Conservation (phyloP, 2,329 filamentous ascomycete genomes). For the Fusarium hainanense region DNA sequence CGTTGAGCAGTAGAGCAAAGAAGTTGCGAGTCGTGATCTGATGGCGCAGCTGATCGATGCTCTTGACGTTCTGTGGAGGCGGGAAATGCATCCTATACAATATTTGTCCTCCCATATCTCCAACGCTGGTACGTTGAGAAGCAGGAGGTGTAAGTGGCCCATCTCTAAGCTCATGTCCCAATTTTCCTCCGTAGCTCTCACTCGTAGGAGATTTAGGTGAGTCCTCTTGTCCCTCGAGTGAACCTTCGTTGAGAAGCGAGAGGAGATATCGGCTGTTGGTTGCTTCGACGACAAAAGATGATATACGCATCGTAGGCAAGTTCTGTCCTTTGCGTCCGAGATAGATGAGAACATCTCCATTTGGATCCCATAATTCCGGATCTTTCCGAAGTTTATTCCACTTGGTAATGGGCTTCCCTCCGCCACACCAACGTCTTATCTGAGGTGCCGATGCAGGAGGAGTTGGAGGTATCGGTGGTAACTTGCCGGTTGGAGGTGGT, state of each 20-base stretch:
- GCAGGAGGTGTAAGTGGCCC: slow-evolving; percentile 49
- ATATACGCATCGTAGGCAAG: slow-evolving; percentile 65
- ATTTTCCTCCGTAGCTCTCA: slow-evolving; percentile 54
- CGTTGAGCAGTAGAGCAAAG: slow-evolving; percentile 72
- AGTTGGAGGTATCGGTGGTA: slow-evolving; percentile 55
- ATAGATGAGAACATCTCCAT: slow-evolving; percentile 69
- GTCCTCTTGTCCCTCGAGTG: slow-evolving; percentile 55
- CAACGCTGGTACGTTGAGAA: slow-evolving; percentile 54
- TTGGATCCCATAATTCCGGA: slow-evolving; percentile 69
- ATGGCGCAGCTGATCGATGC: slow-evolving; percentile 63
- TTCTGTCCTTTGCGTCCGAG: slow-evolving; percentile 61
- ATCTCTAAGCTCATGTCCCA: slow-evolving; percentile 19
- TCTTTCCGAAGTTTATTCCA: slow-evolving; percentile 71
- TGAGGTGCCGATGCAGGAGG: slow-evolving; percentile 45
- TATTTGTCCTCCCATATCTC: slow-evolving; percentile 62
- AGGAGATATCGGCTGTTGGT: slow-evolving; percentile 67
- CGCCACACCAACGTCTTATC: slow-evolving; percentile 66
- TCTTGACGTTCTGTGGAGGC: slow-evolving; percentile 61
- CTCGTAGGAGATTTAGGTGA: slow-evolving; percentile 56
- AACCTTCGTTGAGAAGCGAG: slow-evolving; percentile 64
- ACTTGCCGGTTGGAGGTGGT: slow-evolving; percentile 57
- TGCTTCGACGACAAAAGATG: slow-evolving; percentile 68
- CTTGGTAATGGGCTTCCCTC: slow-evolving; percentile 59
- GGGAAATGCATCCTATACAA: slow-evolving; percentile 73
- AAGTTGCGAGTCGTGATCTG: slow-evolving; percentile 76